These are phyloP conservation scores for Tetragonia tetragonoides DNA, from an alignment of 148 eudicot genomes.

Conservation along the genomic window DNA sequence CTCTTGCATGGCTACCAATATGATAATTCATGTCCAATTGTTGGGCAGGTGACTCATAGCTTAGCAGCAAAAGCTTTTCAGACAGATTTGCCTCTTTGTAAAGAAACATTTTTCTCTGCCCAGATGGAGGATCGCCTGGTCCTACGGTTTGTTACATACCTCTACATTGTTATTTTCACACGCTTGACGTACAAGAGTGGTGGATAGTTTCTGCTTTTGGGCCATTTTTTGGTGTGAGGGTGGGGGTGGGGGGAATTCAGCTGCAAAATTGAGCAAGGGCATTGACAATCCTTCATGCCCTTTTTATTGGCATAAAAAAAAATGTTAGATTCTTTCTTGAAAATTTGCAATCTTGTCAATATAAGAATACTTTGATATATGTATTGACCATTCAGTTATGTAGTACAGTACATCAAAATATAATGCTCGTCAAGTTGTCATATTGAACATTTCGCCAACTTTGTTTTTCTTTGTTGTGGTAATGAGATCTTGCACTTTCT, in stretches of 20 bases:
- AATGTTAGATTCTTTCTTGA: not conserved
- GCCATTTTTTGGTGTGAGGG: not conserved
- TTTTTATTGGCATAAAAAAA: not conserved
- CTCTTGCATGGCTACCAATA: not conserved
- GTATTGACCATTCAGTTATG: too few species aligned
- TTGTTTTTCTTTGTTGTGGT: not conserved
- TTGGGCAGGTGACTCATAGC: slow-evolving; percentile 80
- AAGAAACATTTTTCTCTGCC: slow-evolving; percentile 86
- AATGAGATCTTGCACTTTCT: not conserved
- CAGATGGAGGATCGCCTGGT: slow-evolving; percentile 71
- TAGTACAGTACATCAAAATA: too few species aligned
- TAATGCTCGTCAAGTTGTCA: not conserved
- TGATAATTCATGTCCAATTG: not conserved
- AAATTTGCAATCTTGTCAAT: not conserved
- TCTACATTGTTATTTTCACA: not conserved
- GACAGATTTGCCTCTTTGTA: slow-evolving; percentile 76
- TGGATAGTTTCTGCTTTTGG: not conserved
- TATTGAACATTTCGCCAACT: not conserved
- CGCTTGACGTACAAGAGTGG: not conserved
- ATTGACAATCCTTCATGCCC: not conserved
- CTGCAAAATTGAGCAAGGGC: not conserved
- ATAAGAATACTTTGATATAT: too few species aligned
- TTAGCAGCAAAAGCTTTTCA: slow-evolving; percentile 97
- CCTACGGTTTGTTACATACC: slow-evolving; percentile 38
- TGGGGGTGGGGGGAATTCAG: not conserved